A percentile compares a stretch with the other conserved stretches of the same genome.
phyloP scores from a whole-genome alignment of 345 rosid species.

The Lumnitzera littorea region DNA sequence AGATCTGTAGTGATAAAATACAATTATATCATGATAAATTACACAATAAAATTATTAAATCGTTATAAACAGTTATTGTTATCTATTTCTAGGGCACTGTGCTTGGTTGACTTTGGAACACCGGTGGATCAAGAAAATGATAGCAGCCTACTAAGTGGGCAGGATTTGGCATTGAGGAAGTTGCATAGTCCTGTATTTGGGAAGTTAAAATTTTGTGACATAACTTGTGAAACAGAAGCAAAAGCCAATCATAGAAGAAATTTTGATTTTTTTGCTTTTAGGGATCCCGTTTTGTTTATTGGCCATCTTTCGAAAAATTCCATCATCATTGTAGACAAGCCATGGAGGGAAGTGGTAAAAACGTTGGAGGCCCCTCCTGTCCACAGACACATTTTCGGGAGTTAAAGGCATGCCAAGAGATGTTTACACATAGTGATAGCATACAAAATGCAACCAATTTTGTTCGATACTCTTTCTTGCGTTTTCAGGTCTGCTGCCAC shows the following conservation, averaged over 20 bases:
- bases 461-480: too few species aligned
- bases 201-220: conserved; percentile 42
- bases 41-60: not conserved
- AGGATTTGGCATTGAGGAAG: conserved; percentile 31
- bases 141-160: conserved; percentile 32
- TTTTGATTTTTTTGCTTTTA: conserved; percentile 67
- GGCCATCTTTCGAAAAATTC: conserved; percentile 75
- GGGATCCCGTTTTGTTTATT: conserved; percentile 80
- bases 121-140: conserved; percentile 66
- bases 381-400: conserved; percentile 88
- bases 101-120: conserved; percentile 71
- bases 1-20: too few species aligned
- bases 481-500: too few species aligned
- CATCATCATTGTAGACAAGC: conserved; percentile 74
- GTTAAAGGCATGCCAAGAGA: conserved; percentile 20
- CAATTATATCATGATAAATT: too few species aligned
- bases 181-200: conserved; percentile 30
- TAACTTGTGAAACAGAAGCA: conserved; percentile 34
- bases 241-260: conserved; percentile 48
- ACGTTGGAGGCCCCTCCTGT: conserved; percentile 68
- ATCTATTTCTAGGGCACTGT: conserved; percentile 59
- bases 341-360: conserved; percentile 86
- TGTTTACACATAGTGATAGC: not conserved
- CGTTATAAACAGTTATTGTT: not conserved
- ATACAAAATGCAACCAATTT: too few species aligned